Base-by-base conservation (phyloP, 306 rosid genomes). In the Rosa chinensis region DNA sequence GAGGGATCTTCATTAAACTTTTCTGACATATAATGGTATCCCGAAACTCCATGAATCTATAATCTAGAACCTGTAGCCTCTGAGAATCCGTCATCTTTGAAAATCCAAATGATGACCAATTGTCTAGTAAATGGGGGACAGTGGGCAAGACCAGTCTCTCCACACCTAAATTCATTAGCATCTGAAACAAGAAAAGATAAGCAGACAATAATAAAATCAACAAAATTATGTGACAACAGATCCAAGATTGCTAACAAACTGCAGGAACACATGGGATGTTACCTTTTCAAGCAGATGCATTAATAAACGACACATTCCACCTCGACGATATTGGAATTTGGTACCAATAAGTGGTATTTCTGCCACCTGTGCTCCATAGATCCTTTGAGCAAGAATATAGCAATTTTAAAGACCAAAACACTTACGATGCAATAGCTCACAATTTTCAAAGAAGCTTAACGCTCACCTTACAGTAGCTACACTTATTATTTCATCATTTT, bases 291-390 rank as follows among this genome's bases (percentile, higher is more conserved):
- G 68, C 35, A 25, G 18, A 62, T 1, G 2, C 8, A 62, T 10
- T 35, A 62, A 25, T 62, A 11, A 4, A 74, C 79, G 92, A 79
- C 95, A 94, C 97, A 89, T 92, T 84, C 97, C 99, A 23, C 32
- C 89, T 69, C 90, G 93, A 28, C 98, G 96, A 83, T 87, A 87
- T 68, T 77, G 91, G 70, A 86, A 79, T 76, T 97, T 84, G 64
- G 97, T 95, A 39, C 90, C 97, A 58, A 92, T 84, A 71, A 95
- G 92, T 64, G 98, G 98, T 59, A 95, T 49, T 86, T 95, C 99
- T 43, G 99, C 99, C 77, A 92, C 96, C 77, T 84, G 88, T 55
- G 67, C 89, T 76, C 98, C 99, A 37, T 82, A 68, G 70, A 95
- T 81, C 92, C 99, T 94, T 21, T 80, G 49, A 86, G 66, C 39